Base-by-base conservation (phyloP, 495 filamentous ascomycete genomes). In the Talaromyces trachyspermus region DNA sequence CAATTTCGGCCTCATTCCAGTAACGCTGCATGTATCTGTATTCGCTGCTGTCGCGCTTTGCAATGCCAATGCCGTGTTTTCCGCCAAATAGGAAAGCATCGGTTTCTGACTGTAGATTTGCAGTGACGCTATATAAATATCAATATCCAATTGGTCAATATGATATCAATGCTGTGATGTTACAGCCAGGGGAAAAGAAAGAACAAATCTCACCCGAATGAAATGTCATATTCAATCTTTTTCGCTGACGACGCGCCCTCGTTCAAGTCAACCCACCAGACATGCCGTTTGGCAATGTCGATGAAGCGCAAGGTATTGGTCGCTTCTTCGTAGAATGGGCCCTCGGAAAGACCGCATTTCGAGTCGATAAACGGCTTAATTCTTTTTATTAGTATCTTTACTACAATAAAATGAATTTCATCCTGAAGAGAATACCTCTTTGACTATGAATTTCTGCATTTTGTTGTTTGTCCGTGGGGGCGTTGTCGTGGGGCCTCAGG, bases 261-360 rank as follows among this genome's bases (percentile, higher is more conserved):
- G 30, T 60, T 66, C 19, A 92, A 68, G 57, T 87, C 77, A 50
- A 95, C 72, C 25, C 68, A 69, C 66, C 92, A 89, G 30, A 95
- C 60, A 52, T 82, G 78, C 59, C 84, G 73, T 50, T 86, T 79
- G 64, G 80, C 86, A 64, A 95, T 94, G 68, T 97, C 90, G 49
- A 95, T 80, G 63, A 91, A 95, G 52, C 90, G 87, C 32, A 95
- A 77, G 48, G 77, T 78, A 53, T 88, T 76, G 35, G 73, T 82
- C 19, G 64, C 62, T 26, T 71, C 61, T 57, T 94, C 86, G 64
- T 84, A 86, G 69, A 78, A 89, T 12, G 90, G 90, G 2, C 81
- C 91, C 68, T 95, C 89, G 46, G 88, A 85, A 19, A 95, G 74
- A 12, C 69, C 72, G 61, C 86, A 89, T 46, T 83, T 71, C 47